A percentile compares a stretch with the other conserved stretches of the same genome.
Conservation (phyloP, 441 rosid species). For the Erodium moschatum region DNA sequence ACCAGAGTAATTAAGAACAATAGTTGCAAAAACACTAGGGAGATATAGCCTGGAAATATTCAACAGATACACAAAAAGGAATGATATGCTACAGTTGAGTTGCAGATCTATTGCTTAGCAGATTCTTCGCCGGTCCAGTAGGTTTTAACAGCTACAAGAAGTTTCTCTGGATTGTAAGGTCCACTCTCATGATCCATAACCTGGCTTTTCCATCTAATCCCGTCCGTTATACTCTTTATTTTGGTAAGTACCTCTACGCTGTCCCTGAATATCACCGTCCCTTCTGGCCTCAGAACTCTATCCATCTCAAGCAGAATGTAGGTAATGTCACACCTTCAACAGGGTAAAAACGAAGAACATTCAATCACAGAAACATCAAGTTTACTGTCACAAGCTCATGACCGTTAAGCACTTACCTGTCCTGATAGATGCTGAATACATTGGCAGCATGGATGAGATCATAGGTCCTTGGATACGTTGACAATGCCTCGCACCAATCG, state of each 20-base stretch:
- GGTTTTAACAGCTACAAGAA: slow-evolving; percentile 69
- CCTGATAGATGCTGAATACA: slow-evolving; percentile 62
- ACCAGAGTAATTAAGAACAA: no score
- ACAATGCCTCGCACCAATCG: slow-evolving; percentile 70
- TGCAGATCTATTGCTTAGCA: slow-evolving; percentile 28
- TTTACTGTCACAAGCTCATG: not conserved
- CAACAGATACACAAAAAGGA: no score
- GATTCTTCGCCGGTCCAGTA: slow-evolving; percentile 49
- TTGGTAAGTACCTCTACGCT: slow-evolving; percentile 65
- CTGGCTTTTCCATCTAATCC: slow-evolving; percentile 86
- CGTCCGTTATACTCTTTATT: slow-evolving; percentile 58
- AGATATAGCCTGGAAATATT: not conserved
- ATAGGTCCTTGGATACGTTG: slow-evolving; percentile 67
- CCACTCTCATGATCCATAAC: slow-evolving; percentile 89
- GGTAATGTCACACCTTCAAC: slow-evolving; percentile 62
- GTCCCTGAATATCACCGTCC: slow-evolving; percentile 81
- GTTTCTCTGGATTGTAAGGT: slow-evolving; percentile 88
- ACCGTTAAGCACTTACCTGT: slow-evolving; percentile 40
- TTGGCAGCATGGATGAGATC: slow-evolving; percentile 62
- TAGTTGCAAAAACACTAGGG: not conserved
- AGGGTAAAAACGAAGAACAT: slow-evolving; percentile 8
- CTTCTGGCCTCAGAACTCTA: slow-evolving; percentile 84
- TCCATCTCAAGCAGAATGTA: slow-evolving; percentile 89
- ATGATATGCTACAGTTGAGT: not conserved
- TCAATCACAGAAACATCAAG: not conserved